Base-by-base conservation (phyloP, 2,329 filamentous ascomycete species). In the Plenodomus lindquistii region DNA sequence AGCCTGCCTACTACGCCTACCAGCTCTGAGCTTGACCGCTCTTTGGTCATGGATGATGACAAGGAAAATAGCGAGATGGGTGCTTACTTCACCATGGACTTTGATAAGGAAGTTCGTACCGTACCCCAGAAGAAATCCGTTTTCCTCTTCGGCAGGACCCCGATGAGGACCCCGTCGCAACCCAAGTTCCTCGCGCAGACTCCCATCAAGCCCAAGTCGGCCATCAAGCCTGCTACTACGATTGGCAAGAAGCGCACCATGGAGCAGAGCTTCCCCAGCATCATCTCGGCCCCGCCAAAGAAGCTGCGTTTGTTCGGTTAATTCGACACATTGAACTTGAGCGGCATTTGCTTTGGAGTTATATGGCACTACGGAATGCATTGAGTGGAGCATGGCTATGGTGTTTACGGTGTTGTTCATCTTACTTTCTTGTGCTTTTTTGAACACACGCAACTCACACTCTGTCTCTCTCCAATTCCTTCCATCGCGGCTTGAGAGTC, bases 131-230 rank as follows among this genome's bases (percentile, higher is more conserved):
- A 62, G 53, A 66, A 62, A 49, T 54, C 60, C 4, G 50, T 53
- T 21, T 60, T 58, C 42, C 52, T 65, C 9, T 50, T 64, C 24
- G 31, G 67, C 69, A 51, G 69, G 70, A 71, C 78, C 2, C 79
- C 81, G 46, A 76, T 66, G 41, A 65, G 79, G 60, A 82, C 80
- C 1, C 81, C 81, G 1, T 79, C 80, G 1, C 83, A 83, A 61
- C 77, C 79, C 16, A 59, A 48, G 27, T 60, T 58, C 38, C 62
- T 70, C 19, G 44, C 44, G n/a, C 48, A 63, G 19, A 62, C 60
- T 9, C 61, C 67, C 3, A 29, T 63, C 41, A 57, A 63, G 38
- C 54, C 54, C 3, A 42, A 52, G 37, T 57, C 57, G 9, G 54
- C 58, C 13, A 46, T 52, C 13, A 59, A 61, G 55, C 57, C 54